Evolutionary conservation across 306 rosid species (phyloP).

Genomic region (Cucumis hystrix): DNA sequence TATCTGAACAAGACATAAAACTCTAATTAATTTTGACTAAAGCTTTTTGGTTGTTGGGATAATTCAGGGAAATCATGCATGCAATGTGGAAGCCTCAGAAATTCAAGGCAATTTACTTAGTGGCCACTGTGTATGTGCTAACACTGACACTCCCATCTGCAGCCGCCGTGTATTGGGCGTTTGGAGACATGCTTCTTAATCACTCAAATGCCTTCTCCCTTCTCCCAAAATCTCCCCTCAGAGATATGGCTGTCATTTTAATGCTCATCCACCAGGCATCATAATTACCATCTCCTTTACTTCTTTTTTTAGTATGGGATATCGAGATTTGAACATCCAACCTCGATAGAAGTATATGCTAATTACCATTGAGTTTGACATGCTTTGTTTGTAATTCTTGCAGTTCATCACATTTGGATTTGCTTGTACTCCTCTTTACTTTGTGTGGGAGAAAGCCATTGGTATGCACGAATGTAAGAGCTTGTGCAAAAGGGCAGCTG

Average conservation of each 20-base stretch:
- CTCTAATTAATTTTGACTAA: neutral
- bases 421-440: conserved; percentile 92
- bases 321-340: neutral
- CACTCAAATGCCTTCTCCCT: conserved; percentile 97
- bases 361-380: neutral
- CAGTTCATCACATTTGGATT: conserved; percentile 96
- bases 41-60: neutral
- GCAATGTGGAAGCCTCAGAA: conserved; percentile 99
- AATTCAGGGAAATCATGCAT: conserved; percentile 89
- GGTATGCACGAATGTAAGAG: conserved; percentile 93
- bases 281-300: neutral
- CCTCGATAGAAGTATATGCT: neutral
- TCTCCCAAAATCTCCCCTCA: conserved; percentile 64
- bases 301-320: neutral
- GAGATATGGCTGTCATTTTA: conserved; percentile 82
- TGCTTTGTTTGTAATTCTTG: neutral
- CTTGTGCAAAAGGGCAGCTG: conserved; percentile 85
- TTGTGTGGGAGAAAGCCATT: conserved; percentile 89
- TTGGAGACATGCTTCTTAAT: conserved; percentile 86
- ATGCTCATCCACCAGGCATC: conserved; percentile 93
- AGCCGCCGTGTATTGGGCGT: conserved; percentile 91
- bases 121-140: conserved; percentile 76
- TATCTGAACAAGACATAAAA: neutral
- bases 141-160: conserved; percentile 96
- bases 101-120: conserved; percentile 73